phyloP scores from a whole-genome alignment of 768 basidiomycete species.

The Amanita exitialis region DNA sequence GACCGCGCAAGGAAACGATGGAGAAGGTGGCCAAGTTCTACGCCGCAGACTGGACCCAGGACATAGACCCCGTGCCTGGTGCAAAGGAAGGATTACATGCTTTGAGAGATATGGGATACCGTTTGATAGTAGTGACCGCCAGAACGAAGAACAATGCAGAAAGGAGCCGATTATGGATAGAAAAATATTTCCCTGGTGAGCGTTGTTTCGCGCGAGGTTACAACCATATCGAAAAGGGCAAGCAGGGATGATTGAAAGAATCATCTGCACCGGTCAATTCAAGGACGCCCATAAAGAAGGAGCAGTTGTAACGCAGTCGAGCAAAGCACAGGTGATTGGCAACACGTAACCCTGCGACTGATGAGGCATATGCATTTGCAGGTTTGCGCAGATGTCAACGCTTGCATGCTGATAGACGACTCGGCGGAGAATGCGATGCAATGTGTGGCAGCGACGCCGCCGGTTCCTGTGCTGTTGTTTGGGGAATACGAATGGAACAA shows the following conservation, averaged over 20 bases:
- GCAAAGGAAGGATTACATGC: slow-evolving; percentile 47
- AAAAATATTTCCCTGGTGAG: slow-evolving; percentile 53
- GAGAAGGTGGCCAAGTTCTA: slow-evolving; percentile 54
- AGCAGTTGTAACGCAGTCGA: slow-evolving; percentile 44
- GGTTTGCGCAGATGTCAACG: slow-evolving; percentile 57
- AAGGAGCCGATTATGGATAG: slow-evolving; percentile 58
- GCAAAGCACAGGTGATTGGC: slow-evolving; percentile 53
- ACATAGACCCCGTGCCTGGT: slow-evolving; percentile 45
- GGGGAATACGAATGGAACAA: slow-evolving; percentile 73
- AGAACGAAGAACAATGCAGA: slow-evolving; percentile 43
- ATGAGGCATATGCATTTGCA: slow-evolving; percentile 13
- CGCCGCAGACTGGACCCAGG: slow-evolving; percentile 34
- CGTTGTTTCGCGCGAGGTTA: not conserved
- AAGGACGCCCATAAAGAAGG: slow-evolving; percentile 36
- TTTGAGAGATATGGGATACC: slow-evolving; percentile 54
- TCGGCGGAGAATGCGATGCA: slow-evolving; percentile 69
- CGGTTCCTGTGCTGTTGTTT: slow-evolving; percentile 58
- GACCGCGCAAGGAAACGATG: slow-evolving; percentile 44
- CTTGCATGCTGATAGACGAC: slow-evolving; percentile 68
- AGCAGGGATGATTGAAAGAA: slow-evolving; percentile 39
- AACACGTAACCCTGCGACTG: not conserved
- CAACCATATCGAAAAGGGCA: not conserved
- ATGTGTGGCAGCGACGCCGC: slow-evolving; percentile 36
- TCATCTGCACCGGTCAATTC: slow-evolving; percentile 73
- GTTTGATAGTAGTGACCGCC: slow-evolving; percentile 71